phyloP scores from a whole-genome alignment of 306 rosid species.

The Sesbania bispinosa region DNA sequence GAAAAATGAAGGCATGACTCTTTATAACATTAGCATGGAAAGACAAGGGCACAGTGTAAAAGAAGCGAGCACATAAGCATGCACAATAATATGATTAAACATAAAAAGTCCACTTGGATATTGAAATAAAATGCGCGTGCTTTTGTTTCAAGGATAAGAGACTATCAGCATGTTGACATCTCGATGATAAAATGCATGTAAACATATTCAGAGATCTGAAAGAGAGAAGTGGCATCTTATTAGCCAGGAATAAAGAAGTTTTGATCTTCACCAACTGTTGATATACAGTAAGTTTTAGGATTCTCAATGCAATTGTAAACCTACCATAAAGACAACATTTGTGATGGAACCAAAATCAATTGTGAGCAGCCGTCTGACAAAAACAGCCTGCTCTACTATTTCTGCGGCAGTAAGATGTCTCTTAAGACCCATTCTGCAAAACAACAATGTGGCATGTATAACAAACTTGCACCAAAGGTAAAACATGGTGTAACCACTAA shows the following conservation, averaged over 20 bases:
- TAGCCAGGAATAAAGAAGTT: background rate
- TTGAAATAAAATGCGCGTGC: background rate
- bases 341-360: slow-evolving; percentile 80
- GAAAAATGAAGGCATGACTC: background rate
- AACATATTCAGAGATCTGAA: background rate
- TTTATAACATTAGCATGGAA: background rate
- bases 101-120: background rate
- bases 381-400: slow-evolving; percentile 91
- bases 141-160: background rate
- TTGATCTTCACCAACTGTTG: background rate
- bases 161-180: background rate
- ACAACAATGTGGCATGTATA: slow-evolving; percentile 1
- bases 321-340: slow-evolving; percentile 93
- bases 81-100: background rate
- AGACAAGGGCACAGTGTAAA: background rate
- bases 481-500: background rate
- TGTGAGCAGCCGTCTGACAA: slow-evolving; percentile 69
- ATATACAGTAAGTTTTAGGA: background rate
- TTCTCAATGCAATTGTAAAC: slow-evolving; percentile 10
- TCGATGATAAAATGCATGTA: background rate
- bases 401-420: slow-evolving; percentile 88
- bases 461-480: slow-evolving; percentile 17
- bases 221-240: background rate
- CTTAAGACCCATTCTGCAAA: slow-evolving; percentile 87
- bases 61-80: background rate